These are phyloP conservation scores for Cutaneotrichosporon daszewskae DNA, from an alignment of 1,284 basidiomycete genomes.

Conservation along the genomic window DNA sequence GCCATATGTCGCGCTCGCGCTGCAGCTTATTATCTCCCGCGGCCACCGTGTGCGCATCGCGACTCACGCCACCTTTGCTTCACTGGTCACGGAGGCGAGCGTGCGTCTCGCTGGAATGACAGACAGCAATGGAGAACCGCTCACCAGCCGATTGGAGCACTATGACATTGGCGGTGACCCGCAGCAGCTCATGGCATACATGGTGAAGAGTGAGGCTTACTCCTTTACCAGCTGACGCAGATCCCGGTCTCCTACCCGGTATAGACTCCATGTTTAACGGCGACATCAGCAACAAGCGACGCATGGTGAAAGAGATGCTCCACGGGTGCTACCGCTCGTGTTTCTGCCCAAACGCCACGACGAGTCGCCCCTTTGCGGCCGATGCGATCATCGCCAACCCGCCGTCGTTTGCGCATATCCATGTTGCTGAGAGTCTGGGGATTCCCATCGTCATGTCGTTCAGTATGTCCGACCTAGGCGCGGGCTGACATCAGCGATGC, in stretches of 20 bases:
- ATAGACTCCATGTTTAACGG: conserved; percentile 34
- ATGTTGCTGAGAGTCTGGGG: conserved; percentile 60
- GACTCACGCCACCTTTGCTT: conserved; percentile 59
- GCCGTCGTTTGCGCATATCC: conserved; percentile 60
- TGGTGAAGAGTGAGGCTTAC: conserved; percentile 40
- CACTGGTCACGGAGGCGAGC: conserved; percentile 54
- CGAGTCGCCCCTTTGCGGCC: conserved; percentile 53
- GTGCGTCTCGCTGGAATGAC: conserved; percentile 53
- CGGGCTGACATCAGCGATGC: conserved; percentile 54
- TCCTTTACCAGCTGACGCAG: conserved; percentile 17
- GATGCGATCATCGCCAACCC: conserved; percentile 64
- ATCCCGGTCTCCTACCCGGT: conserved; percentile 41
- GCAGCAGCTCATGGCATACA: conserved; percentile 44
- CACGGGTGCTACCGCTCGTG: conserved; percentile 58
- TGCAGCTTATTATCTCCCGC: conserved; percentile 51
- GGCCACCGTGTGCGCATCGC: conserved; percentile 63
- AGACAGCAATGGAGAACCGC: conserved; percentile 49
- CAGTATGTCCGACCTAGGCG: neutral
- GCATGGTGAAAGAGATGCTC: conserved; percentile 52
- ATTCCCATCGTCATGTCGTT: conserved; percentile 55
- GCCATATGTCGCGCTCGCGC: conserved; percentile 61
- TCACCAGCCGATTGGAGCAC: conserved; percentile 37
- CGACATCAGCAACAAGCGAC: conserved; percentile 32
- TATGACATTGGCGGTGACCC: conserved; percentile 44
- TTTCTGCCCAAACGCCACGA: conserved; percentile 51